Conservation (phyloP, 2,329 filamentous ascomycete species). For the Zasmidium cellare region DNA sequence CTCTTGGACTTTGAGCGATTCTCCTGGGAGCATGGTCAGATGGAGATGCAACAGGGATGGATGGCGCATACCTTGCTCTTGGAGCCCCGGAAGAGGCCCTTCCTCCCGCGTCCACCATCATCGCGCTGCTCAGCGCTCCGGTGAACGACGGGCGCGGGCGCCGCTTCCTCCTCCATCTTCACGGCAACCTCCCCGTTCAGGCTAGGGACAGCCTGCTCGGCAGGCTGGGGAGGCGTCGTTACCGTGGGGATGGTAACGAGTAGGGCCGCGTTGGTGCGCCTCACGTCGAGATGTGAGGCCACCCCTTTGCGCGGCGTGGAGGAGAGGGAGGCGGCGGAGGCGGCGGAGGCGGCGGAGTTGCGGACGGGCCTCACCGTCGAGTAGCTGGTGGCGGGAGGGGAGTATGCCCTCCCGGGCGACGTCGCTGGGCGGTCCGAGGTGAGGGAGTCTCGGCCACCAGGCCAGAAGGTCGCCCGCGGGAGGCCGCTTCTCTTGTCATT, state of each 20-base stretch:
- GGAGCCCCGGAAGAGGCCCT: background rate
- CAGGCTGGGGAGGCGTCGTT: background rate
- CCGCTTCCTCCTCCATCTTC: background rate
- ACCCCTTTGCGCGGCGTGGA: background rate
- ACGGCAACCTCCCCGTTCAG: background rate
- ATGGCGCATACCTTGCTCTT: background rate
- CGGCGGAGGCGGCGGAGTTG: too few species aligned
- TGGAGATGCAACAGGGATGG: background rate
- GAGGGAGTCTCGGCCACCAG: background rate
- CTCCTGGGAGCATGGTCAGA: background rate
- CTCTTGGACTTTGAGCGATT: slow-evolving; percentile 6
- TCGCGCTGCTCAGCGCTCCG: background rate
- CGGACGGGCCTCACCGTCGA: too few species aligned
- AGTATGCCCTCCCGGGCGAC: too few species aligned
- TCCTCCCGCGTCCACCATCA: background rate
- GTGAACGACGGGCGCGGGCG: background rate
- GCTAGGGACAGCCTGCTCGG: background rate
- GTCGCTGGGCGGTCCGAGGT: background rate
- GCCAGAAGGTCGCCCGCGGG: background rate
- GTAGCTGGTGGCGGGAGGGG: too few species aligned
- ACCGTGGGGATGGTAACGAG: background rate
- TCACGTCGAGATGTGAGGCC: background rate
- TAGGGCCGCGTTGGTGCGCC: background rate
- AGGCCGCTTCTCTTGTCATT: background rate
- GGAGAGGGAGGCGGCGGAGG: too few species aligned